Base-by-base conservation (phyloP, 176 grass and related monocot species). In the Raddia distichophylla region DNA sequence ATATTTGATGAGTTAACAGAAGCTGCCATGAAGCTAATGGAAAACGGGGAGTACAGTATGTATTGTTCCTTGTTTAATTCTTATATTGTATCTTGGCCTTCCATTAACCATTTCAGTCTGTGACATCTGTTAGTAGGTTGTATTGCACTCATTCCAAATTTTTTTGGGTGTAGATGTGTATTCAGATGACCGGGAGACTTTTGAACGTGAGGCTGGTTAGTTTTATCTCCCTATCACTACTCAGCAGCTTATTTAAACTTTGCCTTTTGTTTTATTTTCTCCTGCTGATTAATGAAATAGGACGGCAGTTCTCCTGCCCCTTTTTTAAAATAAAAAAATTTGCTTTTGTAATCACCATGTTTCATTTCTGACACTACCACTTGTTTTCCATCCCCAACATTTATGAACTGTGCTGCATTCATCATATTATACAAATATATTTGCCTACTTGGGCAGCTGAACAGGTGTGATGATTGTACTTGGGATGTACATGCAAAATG, bases 11-110 rank as follows among this genome's bases (percentile, higher is more conserved):
- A 93, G 77, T 79, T 98, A 43, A 98, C 93, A 60, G 96, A 95
- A 86, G 86, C 84, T 73, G 93, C 93, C 65, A 93, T 95, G 93
- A 98, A 95, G 80, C 85, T 98, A 48, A 98, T 98, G 96, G 96
- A 98, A 63, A 95, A 95, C 2, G 90, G 96, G 8, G 93, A 95
- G 74, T 98, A 95, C 34, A 86, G 96, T 95, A 90, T 61, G 83
- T 76, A 16, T 59, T 77, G 64, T 13, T 78, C 49, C 37, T 22
- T 66, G 40, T 43, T 81, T 67, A 10, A 69, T 19, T 72, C 34
- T 77, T 66, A 57, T 66, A 56, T 45, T 71, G 15, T 15, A 61
- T 17, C 81, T 78, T 40, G 10, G 58, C 14, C 42, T 54, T 60
- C 2, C 48, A 58, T 48, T 37, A 20, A 63, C 69, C 40, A 78